Percentiles rank a stretch among this genome's conserved stretches.
These are phyloP conservation scores for Linum trigynum DNA, from an alignment of 345 rosid genomes.

Conservation along the genomic window DNA sequence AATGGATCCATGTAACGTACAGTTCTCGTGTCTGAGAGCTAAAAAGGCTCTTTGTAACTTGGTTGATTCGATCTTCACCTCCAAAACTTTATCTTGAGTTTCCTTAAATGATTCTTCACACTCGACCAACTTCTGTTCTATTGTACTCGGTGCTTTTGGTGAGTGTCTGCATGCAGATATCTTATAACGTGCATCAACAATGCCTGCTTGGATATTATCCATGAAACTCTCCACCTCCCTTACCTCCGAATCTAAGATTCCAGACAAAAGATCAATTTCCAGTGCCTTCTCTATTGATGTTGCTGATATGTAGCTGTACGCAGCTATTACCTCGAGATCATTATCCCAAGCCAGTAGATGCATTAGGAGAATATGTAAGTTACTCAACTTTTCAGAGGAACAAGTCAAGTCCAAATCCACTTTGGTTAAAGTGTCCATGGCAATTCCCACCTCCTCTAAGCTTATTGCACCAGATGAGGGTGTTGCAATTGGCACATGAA, in stretches of 20 bases:
- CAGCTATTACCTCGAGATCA: slow-evolving; percentile 40
- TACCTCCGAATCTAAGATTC: slow-evolving; percentile 72
- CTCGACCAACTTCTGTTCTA: slow-evolving; percentile 53
- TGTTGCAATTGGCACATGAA: neutral
- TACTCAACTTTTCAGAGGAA: slow-evolving; percentile 54
- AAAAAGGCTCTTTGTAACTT: slow-evolving; percentile 50
- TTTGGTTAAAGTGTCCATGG: slow-evolving; percentile 30
- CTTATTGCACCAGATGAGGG: slow-evolving; percentile 19
- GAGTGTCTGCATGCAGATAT: slow-evolving; percentile 49
- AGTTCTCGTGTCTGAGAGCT: slow-evolving; percentile 41
- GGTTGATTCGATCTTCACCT: slow-evolving; percentile 57
- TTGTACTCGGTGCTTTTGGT: slow-evolving; percentile 18
- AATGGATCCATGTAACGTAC: slow-evolving; percentile 31
- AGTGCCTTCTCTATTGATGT: slow-evolving; percentile 58
- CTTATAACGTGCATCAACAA: slow-evolving; percentile 53
- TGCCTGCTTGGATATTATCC: slow-evolving; percentile 46
- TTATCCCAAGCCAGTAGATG: slow-evolving; percentile 60
- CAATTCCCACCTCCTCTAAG: slow-evolving; percentile 32
- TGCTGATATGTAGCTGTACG: slow-evolving; percentile 26
- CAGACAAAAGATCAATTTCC: slow-evolving; percentile 56
- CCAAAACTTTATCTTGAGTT: slow-evolving; percentile 46
- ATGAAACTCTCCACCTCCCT: slow-evolving; percentile 63
- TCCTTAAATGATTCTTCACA: slow-evolving; percentile 54
- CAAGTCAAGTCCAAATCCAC: slow-evolving; percentile 44
- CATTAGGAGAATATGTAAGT: slow-evolving; percentile 63